Conservation (phyloP, 2,329 filamentous ascomycete genomes). For the Paecilomyces sp. region DNA sequence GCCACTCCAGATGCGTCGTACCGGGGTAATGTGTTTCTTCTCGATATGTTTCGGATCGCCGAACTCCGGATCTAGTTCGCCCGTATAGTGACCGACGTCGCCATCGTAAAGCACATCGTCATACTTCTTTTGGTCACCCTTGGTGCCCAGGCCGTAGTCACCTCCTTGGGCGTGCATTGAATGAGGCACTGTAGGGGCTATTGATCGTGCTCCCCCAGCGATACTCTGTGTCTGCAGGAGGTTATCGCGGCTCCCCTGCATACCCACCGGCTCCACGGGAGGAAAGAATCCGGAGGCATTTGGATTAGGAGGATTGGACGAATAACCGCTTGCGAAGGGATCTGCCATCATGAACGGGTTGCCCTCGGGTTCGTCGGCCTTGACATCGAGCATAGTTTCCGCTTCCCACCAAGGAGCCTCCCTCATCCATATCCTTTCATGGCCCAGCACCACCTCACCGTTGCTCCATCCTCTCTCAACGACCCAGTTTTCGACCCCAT, state of each 20-base stretch:
- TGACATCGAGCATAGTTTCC: slow-evolving; percentile 89
- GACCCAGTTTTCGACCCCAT: slow-evolving; percentile 91
- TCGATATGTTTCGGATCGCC: slow-evolving; percentile 71
- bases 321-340: slow-evolving; percentile 67
- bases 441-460: slow-evolving; percentile 85
- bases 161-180: slow-evolving; percentile 51
- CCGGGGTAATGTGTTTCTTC: slow-evolving; percentile 55
- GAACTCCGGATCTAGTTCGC: slow-evolving; percentile 67
- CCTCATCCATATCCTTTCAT: slow-evolving; percentile 90
- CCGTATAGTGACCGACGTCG: slow-evolving; percentile 58
- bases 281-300: slow-evolving; percentile 62
- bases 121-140: slow-evolving; percentile 71
- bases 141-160: slow-evolving; percentile 82
- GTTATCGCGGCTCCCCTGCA: slow-evolving; percentile 66
- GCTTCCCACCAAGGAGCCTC: slow-evolving; percentile 97
- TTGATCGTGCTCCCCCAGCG: slow-evolving; percentile 48
- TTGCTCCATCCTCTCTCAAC: slow-evolving; percentile 97
- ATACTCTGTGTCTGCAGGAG: slow-evolving; percentile 50
- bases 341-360: slow-evolving; percentile 48
- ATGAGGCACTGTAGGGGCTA: slow-evolving; percentile 39
- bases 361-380: slow-evolving; percentile 50
- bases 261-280: slow-evolving; percentile 52
- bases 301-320: slow-evolving; percentile 50
- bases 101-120: slow-evolving; percentile 65
- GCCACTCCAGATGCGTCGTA: slow-evolving; percentile 70